Evolutionary conservation across 2,329 filamentous ascomycete genomes (phyloP), one percentile per base, ranked within the genome.

Genomic region (Nakataea oryzae): DNA sequence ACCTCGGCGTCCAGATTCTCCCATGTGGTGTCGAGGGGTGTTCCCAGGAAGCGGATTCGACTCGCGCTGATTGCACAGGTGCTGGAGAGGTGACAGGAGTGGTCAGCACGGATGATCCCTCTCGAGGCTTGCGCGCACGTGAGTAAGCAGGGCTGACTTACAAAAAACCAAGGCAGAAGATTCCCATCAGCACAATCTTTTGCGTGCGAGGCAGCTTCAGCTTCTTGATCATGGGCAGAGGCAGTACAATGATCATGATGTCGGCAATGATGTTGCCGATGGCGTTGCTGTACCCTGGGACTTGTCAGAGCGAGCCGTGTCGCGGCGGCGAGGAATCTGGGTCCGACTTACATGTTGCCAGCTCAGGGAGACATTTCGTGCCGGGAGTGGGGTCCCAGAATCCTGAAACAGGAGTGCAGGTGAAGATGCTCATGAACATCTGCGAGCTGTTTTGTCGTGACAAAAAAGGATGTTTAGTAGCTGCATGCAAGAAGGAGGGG

Each of bases 1-100:
- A 50, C 41, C 41, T 58, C 57, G 17, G 57, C 57, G 21, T 58
- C 57, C 29, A 34, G 57, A 62, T 76, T 76, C 62, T 74, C 70
- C 64, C 71, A 76, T 1, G 75, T 74, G 29, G 71, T 69, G 62
- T 76, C 74, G 11, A 68, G 64, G 27, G 69, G 70, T 12, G 72
- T 67, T 6, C 70, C 65, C 55, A 76, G 71, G 61, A 72, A 76
- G 30, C 72, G 70, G 56, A 76, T 71, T 24, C 75, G 72, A 62
- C 76, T 74, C 54, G 76, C 69, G 11, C 74, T 76, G 59, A 77
- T 76, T 14, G 73, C 70, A 62, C 73, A 75, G 0, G 74, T 76
- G 62, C 61, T 62, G 28, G 17, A 9, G 14, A n/a, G 6, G 1
- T n/a, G 34, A 28, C 24, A 28, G 34, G n/a, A 3, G 3, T 28